Percentiles rank a stretch among this genome's conserved stretches.
Evolutionary conservation across 176 grass and related monocot genomes (phyloP).

Genomic region (Eragrostis curvula): DNA sequence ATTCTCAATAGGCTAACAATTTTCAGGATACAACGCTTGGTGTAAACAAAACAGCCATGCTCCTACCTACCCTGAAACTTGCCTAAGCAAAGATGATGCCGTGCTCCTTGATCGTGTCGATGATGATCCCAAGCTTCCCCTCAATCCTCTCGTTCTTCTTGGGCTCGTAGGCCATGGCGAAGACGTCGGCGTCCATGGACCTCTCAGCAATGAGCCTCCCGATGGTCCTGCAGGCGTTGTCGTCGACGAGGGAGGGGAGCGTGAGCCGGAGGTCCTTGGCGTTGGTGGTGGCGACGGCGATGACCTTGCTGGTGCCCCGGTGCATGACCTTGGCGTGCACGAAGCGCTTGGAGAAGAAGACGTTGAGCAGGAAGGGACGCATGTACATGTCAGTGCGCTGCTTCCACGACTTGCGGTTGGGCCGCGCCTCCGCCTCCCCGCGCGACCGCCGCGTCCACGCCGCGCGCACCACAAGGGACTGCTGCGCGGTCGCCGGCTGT

Average conservation of each 20-base stretch:
- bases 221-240: constrained; percentile 73
- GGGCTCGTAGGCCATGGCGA: constrained; percentile 74
- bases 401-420: constrained; percentile 94
- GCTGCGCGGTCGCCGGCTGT: background rate
- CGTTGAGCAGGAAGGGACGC: constrained; percentile 84
- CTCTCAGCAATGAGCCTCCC: constrained; percentile 80
- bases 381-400: constrained; percentile 96
- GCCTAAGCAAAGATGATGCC: constrained; percentile 91
- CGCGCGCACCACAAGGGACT: constrained; percentile 63
- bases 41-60: constrained; percentile 18
- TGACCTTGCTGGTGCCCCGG: constrained; percentile 91
- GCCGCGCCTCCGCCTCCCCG: constrained; percentile 56
- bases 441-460: constrained; percentile 81
- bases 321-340: constrained; percentile 90
- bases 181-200: constrained; percentile 88
- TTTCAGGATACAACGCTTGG: background rate
- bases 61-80: constrained; percentile 40
- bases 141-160: constrained; percentile 85
- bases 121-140: constrained; percentile 76
- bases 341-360: constrained; percentile 95
- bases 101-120: constrained; percentile 83
- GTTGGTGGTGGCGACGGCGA: constrained; percentile 82
- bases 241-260: constrained; percentile 67
- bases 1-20: background rate
- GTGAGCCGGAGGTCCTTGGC: constrained; percentile 85